phyloP scores from a whole-genome alignment of 768 basidiomycete genomes.

The Podaxis sp. region DNA sequence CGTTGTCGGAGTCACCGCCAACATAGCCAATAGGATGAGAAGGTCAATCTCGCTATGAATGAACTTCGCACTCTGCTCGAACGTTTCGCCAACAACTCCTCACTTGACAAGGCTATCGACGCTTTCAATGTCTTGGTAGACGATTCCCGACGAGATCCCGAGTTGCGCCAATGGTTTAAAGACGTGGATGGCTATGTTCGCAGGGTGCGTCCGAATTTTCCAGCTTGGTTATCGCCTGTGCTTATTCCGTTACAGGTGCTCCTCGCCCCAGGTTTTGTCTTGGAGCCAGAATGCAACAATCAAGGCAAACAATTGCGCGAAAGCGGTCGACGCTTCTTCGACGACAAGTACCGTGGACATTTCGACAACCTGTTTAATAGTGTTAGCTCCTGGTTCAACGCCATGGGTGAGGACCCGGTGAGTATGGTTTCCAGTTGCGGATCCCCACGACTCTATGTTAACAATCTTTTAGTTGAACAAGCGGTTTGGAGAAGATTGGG shows the following conservation, averaged over 20 bases:
- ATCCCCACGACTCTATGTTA: background rate
- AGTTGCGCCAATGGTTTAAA: constrained; percentile 72
- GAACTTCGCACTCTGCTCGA: constrained; percentile 84
- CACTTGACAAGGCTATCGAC: constrained; percentile 66
- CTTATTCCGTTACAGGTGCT: constrained; percentile 44
- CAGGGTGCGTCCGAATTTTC: constrained; percentile 39
- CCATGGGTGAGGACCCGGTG: constrained; percentile 80
- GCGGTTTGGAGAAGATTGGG: constrained; percentile 81
- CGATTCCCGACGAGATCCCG: constrained; percentile 73
- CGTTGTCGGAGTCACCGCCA: background rate
- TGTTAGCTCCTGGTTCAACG: constrained; percentile 75
- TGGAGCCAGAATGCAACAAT: constrained; percentile 71
- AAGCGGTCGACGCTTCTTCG: constrained; percentile 74
- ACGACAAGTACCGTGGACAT: constrained; percentile 60
- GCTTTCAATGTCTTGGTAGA: constrained; percentile 69
- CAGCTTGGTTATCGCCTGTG: background rate
- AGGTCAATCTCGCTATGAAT: constrained; percentile 51
- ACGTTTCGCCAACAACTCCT: constrained; percentile 79
- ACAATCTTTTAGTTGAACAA: constrained; percentile 46
- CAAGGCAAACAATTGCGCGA: constrained; percentile 67
- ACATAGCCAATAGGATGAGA: constrained; percentile 41
- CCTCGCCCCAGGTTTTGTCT: constrained; percentile 80
- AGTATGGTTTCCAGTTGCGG: constrained; percentile 11
- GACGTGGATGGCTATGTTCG: constrained; percentile 61
- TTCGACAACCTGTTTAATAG: constrained; percentile 79